These are phyloP conservation scores for Glomus cerebriforme DNA, from an alignment of 192 early-diverging fungal genomes.

Conservation along the genomic window DNA sequence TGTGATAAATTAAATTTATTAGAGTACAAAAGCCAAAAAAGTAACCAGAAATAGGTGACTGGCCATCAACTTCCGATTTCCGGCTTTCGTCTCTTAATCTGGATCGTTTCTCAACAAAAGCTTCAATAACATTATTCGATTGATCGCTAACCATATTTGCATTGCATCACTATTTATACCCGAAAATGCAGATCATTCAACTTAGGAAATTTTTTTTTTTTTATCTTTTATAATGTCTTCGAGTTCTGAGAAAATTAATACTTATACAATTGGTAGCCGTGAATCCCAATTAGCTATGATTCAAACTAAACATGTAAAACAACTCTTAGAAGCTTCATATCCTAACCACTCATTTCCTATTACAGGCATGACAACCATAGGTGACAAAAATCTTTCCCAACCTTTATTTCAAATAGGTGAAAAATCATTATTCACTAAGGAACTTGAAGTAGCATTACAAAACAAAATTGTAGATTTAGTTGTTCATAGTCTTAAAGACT, in stretches of 20 bases:
- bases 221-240: neutral
- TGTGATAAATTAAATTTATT: neutral
- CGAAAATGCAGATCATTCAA: neutral
- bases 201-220: no score
- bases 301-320: conserved; percentile 76
- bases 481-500: conserved; percentile 94
- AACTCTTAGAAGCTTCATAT: conserved; percentile 49
- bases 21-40: neutral
- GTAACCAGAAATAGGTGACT: neutral
- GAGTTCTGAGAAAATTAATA: conserved; percentile 29
- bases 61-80: neutral
- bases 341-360: conserved; percentile 53
- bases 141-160: neutral
- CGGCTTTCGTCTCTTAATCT: neutral
- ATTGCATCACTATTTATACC: neutral
- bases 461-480: conserved; percentile 74
- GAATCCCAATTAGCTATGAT: conserved; percentile 88
- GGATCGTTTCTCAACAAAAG: no score
- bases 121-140: no score
- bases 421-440: conserved; percentile 90
- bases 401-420: conserved; percentile 90
- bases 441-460: conserved; percentile 80
- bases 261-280: conserved; percentile 71
- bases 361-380: conserved; percentile 66
- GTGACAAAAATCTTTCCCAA: conserved; percentile 81